A percentile compares a stretch with the other conserved stretches of the same genome.
phyloP scores from a whole-genome alignment of 257 asterid genomes.

The Anisodus tanguticus region DNA sequence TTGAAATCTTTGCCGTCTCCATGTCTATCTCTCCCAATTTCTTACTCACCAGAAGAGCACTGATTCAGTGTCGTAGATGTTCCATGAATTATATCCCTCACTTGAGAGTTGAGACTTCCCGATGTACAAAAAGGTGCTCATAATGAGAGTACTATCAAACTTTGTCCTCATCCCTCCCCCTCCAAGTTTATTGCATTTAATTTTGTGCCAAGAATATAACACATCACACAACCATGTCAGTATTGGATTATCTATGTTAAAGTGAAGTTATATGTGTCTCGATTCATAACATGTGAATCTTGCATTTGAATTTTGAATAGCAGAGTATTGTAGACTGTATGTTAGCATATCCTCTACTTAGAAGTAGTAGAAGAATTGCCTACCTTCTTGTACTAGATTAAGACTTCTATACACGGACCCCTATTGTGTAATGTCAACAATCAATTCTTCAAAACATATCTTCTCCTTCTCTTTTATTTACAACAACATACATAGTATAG shows the following conservation, averaged over 20 bases:
- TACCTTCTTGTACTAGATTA: background rate
- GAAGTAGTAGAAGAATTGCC: background rate
- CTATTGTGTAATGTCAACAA: background rate
- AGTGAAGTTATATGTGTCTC: background rate
- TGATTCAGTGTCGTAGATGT: no score
- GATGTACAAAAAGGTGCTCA: no score
- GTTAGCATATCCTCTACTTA: background rate
- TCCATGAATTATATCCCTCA: no score
- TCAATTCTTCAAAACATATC: background rate
- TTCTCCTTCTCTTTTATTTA: background rate
- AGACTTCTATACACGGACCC: background rate
- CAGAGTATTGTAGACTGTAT: background rate
- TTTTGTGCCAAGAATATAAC: constrained; percentile 1
- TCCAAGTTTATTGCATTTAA: background rate
- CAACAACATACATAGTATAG: no score
- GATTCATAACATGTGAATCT: background rate
- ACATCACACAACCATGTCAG: background rate
- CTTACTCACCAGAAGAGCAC: no score
- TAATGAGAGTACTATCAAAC: no score
- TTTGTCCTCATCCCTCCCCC: no score
- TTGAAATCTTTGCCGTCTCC: no score
- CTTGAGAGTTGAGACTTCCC: no score
- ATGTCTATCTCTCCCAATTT: no score
- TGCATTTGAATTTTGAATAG: background rate
- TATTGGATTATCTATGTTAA: background rate